These are phyloP conservation scores for Fallopia convolvulus DNA, from an alignment of 148 eudicot genomes.

Conservation along the genomic window DNA sequence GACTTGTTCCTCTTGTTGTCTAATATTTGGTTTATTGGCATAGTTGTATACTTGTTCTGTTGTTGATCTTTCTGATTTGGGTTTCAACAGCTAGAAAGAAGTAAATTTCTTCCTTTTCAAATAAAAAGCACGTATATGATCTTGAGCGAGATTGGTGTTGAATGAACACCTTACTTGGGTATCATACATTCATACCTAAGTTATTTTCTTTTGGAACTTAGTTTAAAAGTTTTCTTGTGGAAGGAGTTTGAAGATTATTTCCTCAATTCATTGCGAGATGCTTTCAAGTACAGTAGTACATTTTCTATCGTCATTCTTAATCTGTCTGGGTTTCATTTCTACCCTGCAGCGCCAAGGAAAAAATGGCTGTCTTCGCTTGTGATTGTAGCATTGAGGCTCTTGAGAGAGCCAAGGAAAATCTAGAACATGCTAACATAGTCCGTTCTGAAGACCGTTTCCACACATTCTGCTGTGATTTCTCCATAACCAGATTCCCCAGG, in stretches of 20 bases:
- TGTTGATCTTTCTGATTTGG: background rate
- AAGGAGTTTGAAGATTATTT: background rate
- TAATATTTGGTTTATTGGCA: background rate
- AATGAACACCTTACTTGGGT: background rate
- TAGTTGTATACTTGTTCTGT: background rate
- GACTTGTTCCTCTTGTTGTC: background rate
- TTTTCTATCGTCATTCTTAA: background rate
- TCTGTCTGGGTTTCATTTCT: background rate
- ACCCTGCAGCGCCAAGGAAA: conserved; percentile 42
- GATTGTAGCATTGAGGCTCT: conserved; percentile 94
- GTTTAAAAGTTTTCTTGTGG: background rate
- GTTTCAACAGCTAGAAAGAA: background rate
- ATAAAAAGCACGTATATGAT: background rate
- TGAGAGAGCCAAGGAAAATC: conserved; percentile 57
- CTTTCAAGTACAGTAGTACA: background rate
- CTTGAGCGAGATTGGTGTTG: background rate
- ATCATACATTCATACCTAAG: background rate
- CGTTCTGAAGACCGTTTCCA: conserved; percentile 41
- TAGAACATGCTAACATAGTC: conserved; percentile 31
- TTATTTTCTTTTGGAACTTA: background rate
- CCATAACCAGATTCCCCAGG: conserved; percentile 48
- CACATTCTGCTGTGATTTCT: conserved; percentile 73
- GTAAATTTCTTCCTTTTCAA: background rate
- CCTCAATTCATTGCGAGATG: background rate
- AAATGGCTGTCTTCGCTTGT: conserved; percentile 59